A percentile compares a stretch with the other conserved stretches of the same genome.
Conservation (phyloP, 345 rosid genomes). For the Eucalyptus regnans region DNA sequence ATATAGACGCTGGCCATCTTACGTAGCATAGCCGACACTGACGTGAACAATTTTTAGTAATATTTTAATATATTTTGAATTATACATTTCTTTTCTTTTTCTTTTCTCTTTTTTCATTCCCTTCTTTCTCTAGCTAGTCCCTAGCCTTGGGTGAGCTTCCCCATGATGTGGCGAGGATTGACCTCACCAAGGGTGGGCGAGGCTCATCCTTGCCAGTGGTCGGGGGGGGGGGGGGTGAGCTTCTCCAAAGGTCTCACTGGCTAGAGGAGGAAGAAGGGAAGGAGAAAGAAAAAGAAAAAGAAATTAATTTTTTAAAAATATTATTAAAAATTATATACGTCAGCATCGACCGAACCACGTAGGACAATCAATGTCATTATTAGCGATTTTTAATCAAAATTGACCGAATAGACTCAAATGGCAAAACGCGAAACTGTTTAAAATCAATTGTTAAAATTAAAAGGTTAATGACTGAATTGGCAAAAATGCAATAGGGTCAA, state of each 20-base stretch:
- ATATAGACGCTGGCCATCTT: accelerated
- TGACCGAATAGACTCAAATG: accelerated
- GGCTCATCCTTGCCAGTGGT: background rate
- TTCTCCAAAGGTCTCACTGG: background rate
- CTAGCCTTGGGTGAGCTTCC: background rate
- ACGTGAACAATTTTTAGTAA: accelerated
- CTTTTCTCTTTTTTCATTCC: background rate
- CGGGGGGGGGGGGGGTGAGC: accelerated
- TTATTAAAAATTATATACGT: accelerated
- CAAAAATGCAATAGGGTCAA: accelerated
- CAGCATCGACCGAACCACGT: accelerated
- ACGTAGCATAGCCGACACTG: accelerated
- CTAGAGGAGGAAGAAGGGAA: background rate
- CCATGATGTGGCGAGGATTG: accelerated
- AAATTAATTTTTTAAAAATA: no score
- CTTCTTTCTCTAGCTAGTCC: accelerated
- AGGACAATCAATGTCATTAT: accelerated
- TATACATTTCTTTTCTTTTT: no score
- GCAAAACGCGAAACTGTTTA: no score
- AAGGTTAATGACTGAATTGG: accelerated
- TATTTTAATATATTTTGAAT: no score
- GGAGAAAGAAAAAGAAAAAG: background rate
- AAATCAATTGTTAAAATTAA: no score
- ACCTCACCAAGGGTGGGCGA: background rate
- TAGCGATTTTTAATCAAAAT: accelerated